Base-by-base conservation (phyloP, 352 stramenopile genomes). In the Globisporangium radiosum region DNA sequence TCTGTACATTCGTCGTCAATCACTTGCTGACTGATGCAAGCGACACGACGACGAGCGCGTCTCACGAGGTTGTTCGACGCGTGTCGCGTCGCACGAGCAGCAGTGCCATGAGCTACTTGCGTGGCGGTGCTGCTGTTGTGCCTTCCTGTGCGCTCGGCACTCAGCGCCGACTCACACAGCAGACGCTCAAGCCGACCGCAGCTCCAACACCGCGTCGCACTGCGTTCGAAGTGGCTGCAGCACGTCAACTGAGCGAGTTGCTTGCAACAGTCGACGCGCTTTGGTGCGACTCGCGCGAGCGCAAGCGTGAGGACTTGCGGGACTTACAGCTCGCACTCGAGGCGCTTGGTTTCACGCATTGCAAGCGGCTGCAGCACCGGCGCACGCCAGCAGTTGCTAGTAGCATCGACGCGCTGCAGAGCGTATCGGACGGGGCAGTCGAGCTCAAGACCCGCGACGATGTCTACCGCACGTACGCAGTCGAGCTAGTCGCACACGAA, bases 231-330 rank as follows among this genome's bases (percentile, higher is more conserved):
- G 38, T 47, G 6, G 45, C 52, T 47, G 59, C 57, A 7, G 38
- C 54, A 14, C n/a, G 44, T 13, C n/a, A 39, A 11, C 40, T 67
- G 39, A 33, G 13, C 6, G 52, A 10, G 3, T 60, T 71, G 25
- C 55, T 64, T 39, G 57, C 19, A 4, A 33, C 58, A 0, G 63
- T 66, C 0, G 74, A 85, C 17, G 65, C 57, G 19, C n/a, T 78
- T 2, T 88, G 78, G 78, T 64, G 66, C 33, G 64, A 81, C 39
- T 85, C 73, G 73, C 80, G 71, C n/a, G 65, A 70, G 3, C 62
- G 53, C 1, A 70, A 70, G 54, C 40, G 67, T 14, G 58, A 66
- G 4, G 44, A 67, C 3, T 60, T 66, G 14, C 33, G 42, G 5
- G 65, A 80, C 5, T 5, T 73, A 0, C 54, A 68, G 8, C 58